These are phyloP conservation scores for Coniella vitis DNA, from an alignment of 2,329 filamentous ascomycete species.

Conservation along the genomic window DNA sequence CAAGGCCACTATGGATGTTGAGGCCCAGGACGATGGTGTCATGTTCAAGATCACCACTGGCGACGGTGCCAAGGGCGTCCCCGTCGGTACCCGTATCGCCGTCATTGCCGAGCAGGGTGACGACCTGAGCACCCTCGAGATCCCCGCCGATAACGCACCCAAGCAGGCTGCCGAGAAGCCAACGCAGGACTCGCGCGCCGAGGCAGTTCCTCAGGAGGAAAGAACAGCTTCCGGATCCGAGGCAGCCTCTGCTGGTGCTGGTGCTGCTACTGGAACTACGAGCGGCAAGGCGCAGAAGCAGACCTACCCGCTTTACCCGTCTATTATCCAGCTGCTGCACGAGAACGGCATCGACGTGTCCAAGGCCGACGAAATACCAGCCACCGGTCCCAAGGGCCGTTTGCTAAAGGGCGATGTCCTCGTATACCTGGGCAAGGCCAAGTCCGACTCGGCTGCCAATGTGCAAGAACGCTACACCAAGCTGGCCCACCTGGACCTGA, in stretches of 20 bases:
- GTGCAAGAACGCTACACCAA: conserved; percentile 67
- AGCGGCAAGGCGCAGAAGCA: conserved; percentile 52
- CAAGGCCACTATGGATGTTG: conserved; percentile 91
- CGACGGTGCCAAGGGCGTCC: conserved; percentile 68
- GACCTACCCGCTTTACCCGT: conserved; percentile 71
- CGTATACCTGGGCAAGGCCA: conserved; percentile 76
- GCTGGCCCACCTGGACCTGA: conserved; percentile 80
- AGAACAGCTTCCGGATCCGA: conserved; percentile 13
- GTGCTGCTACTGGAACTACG: conserved; percentile 17
- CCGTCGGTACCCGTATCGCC: conserved; percentile 75
- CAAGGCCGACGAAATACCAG: conserved; percentile 73
- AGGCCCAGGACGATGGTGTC: conserved; percentile 83
- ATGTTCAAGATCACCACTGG: conserved; percentile 73
- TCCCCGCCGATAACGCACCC: conserved; percentile 61
- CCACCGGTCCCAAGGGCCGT: conserved; percentile 80
- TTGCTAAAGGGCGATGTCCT: conserved; percentile 94
- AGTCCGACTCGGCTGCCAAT: conserved; percentile 61
- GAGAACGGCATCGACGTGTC: conserved; percentile 69
- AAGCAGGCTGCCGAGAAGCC: conserved; percentile 30
- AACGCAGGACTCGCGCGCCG: conserved; percentile 3
- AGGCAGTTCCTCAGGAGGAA: conserved; percentile 20
- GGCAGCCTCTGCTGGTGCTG: conserved; percentile 3
- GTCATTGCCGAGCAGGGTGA: conserved; percentile 78
- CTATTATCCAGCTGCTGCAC: conserved; percentile 75
- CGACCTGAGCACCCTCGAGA: conserved; percentile 65